A percentile compares a stretch with the other conserved stretches of the same genome.
phyloP scores from a whole-genome alignment of 192 early-diverging fungal species.

The Pilaira anomala region DNA sequence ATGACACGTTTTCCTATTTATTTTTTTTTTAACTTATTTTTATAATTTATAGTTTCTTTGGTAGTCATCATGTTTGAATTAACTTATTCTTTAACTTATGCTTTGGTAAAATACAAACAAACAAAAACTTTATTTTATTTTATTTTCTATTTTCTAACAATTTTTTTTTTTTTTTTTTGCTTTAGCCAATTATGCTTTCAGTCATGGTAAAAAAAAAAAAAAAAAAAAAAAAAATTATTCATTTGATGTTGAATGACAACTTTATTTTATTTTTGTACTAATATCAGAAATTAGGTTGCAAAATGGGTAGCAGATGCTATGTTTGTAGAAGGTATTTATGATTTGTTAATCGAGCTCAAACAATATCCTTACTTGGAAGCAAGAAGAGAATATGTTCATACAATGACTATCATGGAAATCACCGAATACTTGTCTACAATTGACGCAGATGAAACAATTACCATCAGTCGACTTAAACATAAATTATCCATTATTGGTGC shows the following conservation, averaged over 20 bases:
- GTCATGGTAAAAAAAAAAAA: conserved; percentile 36
- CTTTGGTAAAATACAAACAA: conserved; percentile 46
- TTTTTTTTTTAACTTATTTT: not conserved
- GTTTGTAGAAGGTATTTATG: conserved; percentile 65
- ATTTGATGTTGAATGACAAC: not conserved
- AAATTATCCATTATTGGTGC: conserved; percentile 54
- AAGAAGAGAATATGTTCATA: conserved; percentile 68
- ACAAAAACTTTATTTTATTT: not conserved
- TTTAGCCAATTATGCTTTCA: conserved; percentile 34
- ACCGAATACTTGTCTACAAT: conserved; percentile 67
- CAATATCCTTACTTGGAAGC: conserved; percentile 77
- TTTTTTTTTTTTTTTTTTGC: conserved; percentile 1
- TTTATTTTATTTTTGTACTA: conserved; percentile 11
- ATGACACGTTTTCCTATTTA: not conserved
- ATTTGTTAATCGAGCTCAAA: conserved; percentile 64
- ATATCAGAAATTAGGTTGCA: conserved; percentile 27
- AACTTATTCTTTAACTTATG: conserved; percentile 91
- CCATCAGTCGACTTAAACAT: conserved; percentile 51
- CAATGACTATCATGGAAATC: conserved; percentile 57
- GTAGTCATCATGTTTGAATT: conserved; percentile 99
- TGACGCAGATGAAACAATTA: conserved; percentile 59
- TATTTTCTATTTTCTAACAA: conserved; percentile 6
- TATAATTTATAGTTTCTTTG: conserved; percentile 54
- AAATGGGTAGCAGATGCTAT: conserved; percentile 79
- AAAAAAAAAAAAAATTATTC: too few relatives aligned